These are phyloP conservation scores for Cucumis cinereus DNA, from an alignment of 306 rosid species.

Conservation along the genomic window DNA sequence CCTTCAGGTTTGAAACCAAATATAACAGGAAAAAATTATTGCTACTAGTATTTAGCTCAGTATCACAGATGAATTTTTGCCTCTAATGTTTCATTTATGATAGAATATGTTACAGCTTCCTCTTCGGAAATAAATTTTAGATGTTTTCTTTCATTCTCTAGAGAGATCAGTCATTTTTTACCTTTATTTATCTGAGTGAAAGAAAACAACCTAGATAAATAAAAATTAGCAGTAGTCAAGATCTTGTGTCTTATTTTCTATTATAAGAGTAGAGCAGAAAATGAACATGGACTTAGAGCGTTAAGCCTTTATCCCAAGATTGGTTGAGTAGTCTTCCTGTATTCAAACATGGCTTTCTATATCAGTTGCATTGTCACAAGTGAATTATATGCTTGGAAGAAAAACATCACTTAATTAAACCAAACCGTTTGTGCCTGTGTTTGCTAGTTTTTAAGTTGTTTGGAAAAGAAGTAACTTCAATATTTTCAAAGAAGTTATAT, in stretches of 20 bases:
- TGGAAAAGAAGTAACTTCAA: not conserved
- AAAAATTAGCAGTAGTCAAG: not conserved
- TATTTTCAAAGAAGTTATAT: not conserved
- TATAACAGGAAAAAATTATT: not conserved
- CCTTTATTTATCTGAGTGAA: too few species aligned
- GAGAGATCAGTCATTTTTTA: not conserved
- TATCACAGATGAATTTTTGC: not conserved
- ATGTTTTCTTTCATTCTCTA: not conserved
- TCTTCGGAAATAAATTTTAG: not conserved
- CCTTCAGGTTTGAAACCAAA: slow-evolving; percentile 55
- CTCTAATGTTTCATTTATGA: not conserved
- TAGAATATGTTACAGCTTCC: not conserved
- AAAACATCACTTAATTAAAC: not conserved
- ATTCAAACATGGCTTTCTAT: not conserved
- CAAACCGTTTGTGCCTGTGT: not conserved
- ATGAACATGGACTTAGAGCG: not conserved
- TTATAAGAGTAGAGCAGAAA: not conserved
- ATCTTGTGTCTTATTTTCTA: not conserved
- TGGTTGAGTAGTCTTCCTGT: not conserved
- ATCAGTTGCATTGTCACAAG: not conserved
- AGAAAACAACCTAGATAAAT: not conserved
- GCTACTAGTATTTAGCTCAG: slow-evolving; percentile 2
- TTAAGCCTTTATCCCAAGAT: not conserved
- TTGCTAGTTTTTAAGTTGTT: not conserved
- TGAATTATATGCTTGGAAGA: not conserved